Percentiles rank a stretch among this genome's conserved stretches.
phyloP scores from a whole-genome alignment of 1,139 yeast species.

The Taphrina flavorubra region DNA sequence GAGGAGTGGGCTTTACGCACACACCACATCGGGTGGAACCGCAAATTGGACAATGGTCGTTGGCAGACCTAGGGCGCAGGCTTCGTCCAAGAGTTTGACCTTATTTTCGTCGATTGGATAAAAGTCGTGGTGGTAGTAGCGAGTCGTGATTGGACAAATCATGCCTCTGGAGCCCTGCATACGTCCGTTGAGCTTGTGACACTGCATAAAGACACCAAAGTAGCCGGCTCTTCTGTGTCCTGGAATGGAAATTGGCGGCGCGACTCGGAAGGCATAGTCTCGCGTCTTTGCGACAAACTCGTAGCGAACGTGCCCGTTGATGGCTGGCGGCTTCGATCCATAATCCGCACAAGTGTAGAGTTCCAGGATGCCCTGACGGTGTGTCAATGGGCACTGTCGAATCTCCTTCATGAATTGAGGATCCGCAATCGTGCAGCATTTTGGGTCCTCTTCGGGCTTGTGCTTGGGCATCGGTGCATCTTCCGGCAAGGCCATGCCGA shows the following conservation, averaged over 20 bases:
- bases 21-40: not conserved
- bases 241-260: not conserved
- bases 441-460: not conserved
- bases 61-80: not conserved
- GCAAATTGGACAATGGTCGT: not conserved
- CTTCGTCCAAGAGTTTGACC: not conserved
- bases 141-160: not conserved
- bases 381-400: not conserved
- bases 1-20: no score
- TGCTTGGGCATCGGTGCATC: not conserved
- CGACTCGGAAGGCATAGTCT: not conserved
- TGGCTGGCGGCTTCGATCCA: not conserved
- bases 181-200: not conserved
- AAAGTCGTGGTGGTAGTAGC: not conserved
- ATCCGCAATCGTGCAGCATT: not conserved
- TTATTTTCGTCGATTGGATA: not conserved
- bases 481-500: constrained; percentile 2
- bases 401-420: constrained; percentile 1
- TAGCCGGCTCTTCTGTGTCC: not conserved
- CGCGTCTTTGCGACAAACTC: not conserved
- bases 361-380: not conserved
- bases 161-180: not conserved
- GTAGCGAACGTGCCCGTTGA: constrained; percentile 2
- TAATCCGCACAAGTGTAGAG: not conserved
- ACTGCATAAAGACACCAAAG: constrained; percentile 1